Percentiles rank a stretch among this genome's conserved stretches.
phyloP scores from a whole-genome alignment of 1,284 basidiomycete genomes.

The Sanguinoderma infundibulare region DNA sequence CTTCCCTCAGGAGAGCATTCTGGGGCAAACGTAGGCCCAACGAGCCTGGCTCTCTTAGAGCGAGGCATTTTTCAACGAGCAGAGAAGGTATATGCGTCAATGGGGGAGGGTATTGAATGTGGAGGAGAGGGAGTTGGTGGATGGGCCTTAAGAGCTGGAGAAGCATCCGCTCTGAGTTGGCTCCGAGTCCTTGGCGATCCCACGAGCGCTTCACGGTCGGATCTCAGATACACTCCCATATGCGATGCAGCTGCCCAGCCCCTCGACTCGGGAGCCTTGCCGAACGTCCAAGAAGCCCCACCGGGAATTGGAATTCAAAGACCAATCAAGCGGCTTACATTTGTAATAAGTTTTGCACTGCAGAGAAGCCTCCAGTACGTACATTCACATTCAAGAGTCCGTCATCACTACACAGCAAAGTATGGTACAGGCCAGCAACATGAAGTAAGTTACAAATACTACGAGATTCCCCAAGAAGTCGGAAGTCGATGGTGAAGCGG shows the following conservation, averaged over 20 bases:
- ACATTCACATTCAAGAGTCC: neutral
- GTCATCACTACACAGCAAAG: neutral
- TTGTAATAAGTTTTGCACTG: neutral
- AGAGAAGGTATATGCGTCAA: neutral
- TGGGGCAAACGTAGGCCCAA: neutral
- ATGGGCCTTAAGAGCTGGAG: neutral
- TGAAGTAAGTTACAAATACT: neutral
- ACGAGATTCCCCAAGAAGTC: neutral
- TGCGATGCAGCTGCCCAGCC: neutral
- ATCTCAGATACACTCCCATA: neutral
- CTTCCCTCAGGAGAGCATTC: neutral
- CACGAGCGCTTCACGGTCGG: neutral
- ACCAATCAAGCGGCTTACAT: too few species aligned
- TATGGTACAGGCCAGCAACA: neutral
- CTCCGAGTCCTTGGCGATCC: neutral
- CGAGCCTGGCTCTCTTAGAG: neutral
- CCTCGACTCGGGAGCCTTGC: neutral
- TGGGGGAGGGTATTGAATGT: neutral
- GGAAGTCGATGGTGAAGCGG: neutral
- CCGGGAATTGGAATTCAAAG: too few species aligned
- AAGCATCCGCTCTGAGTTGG: too few species aligned
- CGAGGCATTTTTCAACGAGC: neutral
- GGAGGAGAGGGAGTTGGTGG: neutral
- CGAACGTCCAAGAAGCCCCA: too few species aligned
- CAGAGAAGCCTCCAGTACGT: neutral